Evolutionary conservation across 352 stramenopile species (phyloP).

Genomic region (Globisporangium emineosum): DNA sequence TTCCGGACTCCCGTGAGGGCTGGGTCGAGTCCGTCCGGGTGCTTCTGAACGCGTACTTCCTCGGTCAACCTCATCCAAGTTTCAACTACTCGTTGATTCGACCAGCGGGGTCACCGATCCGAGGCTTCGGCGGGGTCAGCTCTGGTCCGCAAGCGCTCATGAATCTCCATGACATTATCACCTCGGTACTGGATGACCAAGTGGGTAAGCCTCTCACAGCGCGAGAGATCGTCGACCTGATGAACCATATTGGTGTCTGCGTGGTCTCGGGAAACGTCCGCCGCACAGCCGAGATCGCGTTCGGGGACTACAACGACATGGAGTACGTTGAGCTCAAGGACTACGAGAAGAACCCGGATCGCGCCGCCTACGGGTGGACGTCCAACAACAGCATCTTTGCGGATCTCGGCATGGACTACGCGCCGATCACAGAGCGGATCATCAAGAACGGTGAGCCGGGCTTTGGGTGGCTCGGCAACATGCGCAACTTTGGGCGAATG

Average conservation of each 20-base stretch:
- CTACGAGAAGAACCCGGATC: slow-evolving; percentile 89
- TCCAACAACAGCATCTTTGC: slow-evolving; percentile 95
- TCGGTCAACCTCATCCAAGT: slow-evolving; percentile 25
- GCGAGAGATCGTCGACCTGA: slow-evolving; percentile 90
- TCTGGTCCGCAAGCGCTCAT: slow-evolving; percentile 77
- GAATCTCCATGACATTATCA: slow-evolving; percentile 64
- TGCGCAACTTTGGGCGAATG: slow-evolving; percentile 90
- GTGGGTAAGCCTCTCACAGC: slow-evolving; percentile 52
- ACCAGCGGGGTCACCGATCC: slow-evolving; percentile 78
- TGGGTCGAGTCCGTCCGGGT: slow-evolving; percentile 87
- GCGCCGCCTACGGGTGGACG: slow-evolving; percentile 88
- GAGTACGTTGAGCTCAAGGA: slow-evolving; percentile 93
- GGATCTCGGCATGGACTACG: slow-evolving; percentile 91
- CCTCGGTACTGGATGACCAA: slow-evolving; percentile 48
- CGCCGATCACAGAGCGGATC: slow-evolving; percentile 80
- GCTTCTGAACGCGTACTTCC: slow-evolving; percentile 87
- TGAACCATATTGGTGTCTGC: slow-evolving; percentile 90
- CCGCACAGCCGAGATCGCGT: slow-evolving; percentile 92
- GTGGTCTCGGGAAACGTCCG: slow-evolving; percentile 92
- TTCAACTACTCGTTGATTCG: slow-evolving; percentile 89
- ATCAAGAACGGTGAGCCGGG: slow-evolving; percentile 89
- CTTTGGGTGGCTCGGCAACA: slow-evolving; percentile 95
- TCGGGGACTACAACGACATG: slow-evolving; percentile 80
- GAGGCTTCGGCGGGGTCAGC: slow-evolving; percentile 89
- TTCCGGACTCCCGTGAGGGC: slow-evolving; percentile 69